Percentiles rank a stretch among this genome's conserved stretches.
Evolutionary conservation across 2,329 filamentous ascomycete species (phyloP).

Genomic region (Aspergillus brunneoviolaceus): DNA sequence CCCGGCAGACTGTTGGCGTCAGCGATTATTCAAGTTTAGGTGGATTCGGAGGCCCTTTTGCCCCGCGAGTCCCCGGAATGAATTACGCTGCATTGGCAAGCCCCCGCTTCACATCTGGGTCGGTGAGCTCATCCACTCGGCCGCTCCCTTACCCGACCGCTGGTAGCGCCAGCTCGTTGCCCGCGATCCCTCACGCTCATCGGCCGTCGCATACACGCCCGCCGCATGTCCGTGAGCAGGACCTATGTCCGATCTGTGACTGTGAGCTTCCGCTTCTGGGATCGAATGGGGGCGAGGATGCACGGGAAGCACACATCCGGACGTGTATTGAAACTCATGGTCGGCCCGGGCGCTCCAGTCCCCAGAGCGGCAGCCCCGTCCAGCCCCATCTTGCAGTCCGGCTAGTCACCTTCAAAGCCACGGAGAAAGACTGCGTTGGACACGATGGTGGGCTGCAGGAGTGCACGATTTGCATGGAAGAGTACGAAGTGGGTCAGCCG

Average conservation of each 20-base stretch:
- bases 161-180: slow-evolving; percentile 8
- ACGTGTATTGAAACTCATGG: slow-evolving; percentile 44
- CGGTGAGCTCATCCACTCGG: slow-evolving; percentile 9
- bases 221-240: slow-evolving; percentile 40
- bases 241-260: slow-evolving; percentile 50
- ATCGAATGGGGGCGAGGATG: slow-evolving; percentile 38
- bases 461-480: slow-evolving; percentile 65
- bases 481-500: slow-evolving; percentile 60
- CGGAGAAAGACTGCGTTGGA: slow-evolving; percentile 62
- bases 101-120: slow-evolving; percentile 5
- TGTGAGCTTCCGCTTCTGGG: slow-evolving; percentile 39
- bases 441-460: slow-evolving; percentile 55
- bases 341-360: slow-evolving; percentile 20
- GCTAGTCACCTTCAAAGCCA: slow-evolving; percentile 55
- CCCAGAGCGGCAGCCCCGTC: slow-evolving; percentile 20
- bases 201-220: slow-evolving; percentile 9
- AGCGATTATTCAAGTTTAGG: slow-evolving; percentile 22
- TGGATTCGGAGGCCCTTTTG: slow-evolving; percentile 18
- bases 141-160: slow-evolving; percentile 10
- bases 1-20: slow-evolving; percentile 28
- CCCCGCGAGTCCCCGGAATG: slow-evolving; percentile 16
- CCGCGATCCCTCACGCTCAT: slow-evolving; percentile 2
- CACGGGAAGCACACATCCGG: slow-evolving; percentile 47
- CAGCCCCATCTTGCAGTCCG: slow-evolving; percentile 29
- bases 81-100: slow-evolving; percentile 18